Evolutionary conservation across 179 eudicot species (phyloP).

Genomic region (Amaranthus tricolor): DNA sequence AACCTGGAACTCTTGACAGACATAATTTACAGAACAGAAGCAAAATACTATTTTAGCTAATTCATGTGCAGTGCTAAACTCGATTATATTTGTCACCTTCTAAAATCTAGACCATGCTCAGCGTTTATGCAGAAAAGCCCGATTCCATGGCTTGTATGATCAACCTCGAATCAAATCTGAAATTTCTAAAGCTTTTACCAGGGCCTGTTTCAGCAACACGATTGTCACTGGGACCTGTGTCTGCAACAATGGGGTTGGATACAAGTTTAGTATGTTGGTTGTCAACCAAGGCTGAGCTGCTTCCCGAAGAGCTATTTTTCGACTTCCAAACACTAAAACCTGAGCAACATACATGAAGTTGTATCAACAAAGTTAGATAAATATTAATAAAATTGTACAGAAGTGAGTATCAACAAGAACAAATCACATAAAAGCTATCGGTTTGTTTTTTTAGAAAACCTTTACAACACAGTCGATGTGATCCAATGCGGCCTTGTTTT

Average conservation of each 20-base stretch:
- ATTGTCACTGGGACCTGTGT: slow-evolving; percentile 12
- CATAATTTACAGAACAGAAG: slow-evolving; percentile 26
- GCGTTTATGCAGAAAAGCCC: slow-evolving; percentile 42
- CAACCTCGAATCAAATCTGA: slow-evolving; percentile 50
- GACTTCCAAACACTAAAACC: slow-evolving; percentile 83
- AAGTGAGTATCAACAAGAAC: slow-evolving; percentile 3
- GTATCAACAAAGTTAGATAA: slow-evolving; percentile 20
- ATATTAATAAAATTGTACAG: not conserved
- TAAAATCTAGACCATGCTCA: not conserved
- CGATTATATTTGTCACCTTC: not conserved
- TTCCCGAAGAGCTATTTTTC: slow-evolving; percentile 59
- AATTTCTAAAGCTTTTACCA: slow-evolving; percentile 69
- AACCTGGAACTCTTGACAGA: slow-evolving; percentile 30
- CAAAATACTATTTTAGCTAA: slow-evolving; percentile 15
- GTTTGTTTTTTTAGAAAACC: too few species aligned
- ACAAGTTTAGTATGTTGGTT: slow-evolving; percentile 43
- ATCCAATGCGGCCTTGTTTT: too few species aligned
- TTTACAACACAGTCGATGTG: too few species aligned
- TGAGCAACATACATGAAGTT: slow-evolving; percentile 20
- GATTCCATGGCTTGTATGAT: slow-evolving; percentile 59
- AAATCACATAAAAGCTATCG: not conserved
- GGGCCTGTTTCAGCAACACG: slow-evolving; percentile 41
- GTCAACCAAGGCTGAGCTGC: slow-evolving; percentile 50
- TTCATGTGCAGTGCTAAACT: slow-evolving; percentile 15
- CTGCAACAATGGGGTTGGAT: not conserved